Conservation (phyloP, 2,329 filamentous ascomycete genomes). For the Venturia nashicola region DNA sequence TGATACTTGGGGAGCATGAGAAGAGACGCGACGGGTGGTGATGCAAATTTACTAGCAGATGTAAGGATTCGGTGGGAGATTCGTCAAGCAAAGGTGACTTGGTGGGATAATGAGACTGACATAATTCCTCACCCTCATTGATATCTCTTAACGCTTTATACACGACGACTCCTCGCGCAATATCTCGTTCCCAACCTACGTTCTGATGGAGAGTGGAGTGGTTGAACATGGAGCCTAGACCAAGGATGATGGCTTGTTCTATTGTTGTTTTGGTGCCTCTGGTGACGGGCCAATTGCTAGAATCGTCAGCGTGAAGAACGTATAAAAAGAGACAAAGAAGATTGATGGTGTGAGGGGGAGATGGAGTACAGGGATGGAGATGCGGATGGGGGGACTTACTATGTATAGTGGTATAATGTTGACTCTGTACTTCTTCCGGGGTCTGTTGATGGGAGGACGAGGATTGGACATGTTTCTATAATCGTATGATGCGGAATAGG, state of each 20-base stretch:
- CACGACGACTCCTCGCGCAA: slow-evolving; percentile 31
- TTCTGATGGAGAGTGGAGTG: slow-evolving; percentile 41
- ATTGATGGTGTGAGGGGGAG: neutral
- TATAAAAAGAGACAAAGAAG: too few relatives aligned
- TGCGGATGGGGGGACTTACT: slow-evolving; percentile 25
- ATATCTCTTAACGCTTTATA: slow-evolving; percentile 40
- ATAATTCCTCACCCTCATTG: slow-evolving; percentile 40
- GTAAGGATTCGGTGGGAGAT: neutral
- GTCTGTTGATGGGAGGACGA: slow-evolving; percentile 36
- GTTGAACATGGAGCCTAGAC: slow-evolving; percentile 47
- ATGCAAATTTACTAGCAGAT: neutral
- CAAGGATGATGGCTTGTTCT: slow-evolving; percentile 40
- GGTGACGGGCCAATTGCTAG: slow-evolving; percentile 31
- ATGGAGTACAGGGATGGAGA: neutral
- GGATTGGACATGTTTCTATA: slow-evolving; percentile 40
- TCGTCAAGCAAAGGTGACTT: too few relatives aligned
- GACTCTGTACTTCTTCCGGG: slow-evolving; percentile 40
- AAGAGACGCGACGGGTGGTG: too few relatives aligned
- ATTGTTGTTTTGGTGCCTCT: slow-evolving; percentile 8
- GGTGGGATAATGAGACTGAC: slow-evolving; percentile 20
- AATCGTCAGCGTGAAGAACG: neutral
- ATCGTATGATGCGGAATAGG: slow-evolving; percentile 35
- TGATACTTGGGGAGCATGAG: too few relatives aligned
- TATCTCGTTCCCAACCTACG: slow-evolving; percentile 41
- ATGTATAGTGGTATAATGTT: slow-evolving; percentile 43